Evolutionary conservation across 371 early-diverging fungal species (phyloP).

Genomic region (Mucor saturninus): DNA sequence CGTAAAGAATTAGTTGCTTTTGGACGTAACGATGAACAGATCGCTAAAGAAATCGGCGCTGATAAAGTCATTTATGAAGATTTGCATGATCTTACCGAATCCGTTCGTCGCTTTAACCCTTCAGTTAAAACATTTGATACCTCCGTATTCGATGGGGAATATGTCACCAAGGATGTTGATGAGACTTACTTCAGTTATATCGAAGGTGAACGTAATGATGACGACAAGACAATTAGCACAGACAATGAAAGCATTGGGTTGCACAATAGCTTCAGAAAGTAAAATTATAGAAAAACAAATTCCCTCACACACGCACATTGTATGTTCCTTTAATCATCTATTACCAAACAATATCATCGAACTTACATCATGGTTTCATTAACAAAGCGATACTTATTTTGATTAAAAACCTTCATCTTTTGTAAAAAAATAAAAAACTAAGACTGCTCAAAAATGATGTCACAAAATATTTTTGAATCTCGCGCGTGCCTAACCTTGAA

Average conservation of each 20-base stretch:
- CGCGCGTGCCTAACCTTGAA: not conserved
- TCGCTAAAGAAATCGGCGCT: conserved; percentile 89
- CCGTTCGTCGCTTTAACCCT: conserved; percentile 84
- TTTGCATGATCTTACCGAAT: conserved; percentile 79
- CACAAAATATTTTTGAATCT: conserved; percentile 5
- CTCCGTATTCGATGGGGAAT: conserved; percentile 92
- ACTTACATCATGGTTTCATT: no score
- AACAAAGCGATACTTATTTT: no score
- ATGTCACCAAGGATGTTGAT: conserved; percentile 88
- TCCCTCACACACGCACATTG: not conserved
- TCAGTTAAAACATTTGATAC: conserved; percentile 84
- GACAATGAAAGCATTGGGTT: conserved; percentile 70
- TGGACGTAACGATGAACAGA: conserved; percentile 74
- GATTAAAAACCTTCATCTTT: not conserved
- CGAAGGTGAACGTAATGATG: conserved; percentile 66
- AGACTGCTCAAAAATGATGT: not conserved
- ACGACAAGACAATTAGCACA: conserved; percentile 41
- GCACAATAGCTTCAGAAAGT: conserved; percentile 49
- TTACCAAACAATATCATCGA: no score
- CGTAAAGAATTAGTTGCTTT: conserved; percentile 89
- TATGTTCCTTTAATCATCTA: no score
- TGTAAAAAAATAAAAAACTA: not conserved
- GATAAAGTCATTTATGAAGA: conserved; percentile 93
- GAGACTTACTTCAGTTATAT: conserved; percentile 77
- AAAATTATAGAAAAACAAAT: not conserved